Percentiles rank a stretch among this genome's conserved stretches.
phyloP scores from a whole-genome alignment of 2,329 filamentous ascomycete species.

The Aureobasidium pullulans region DNA sequence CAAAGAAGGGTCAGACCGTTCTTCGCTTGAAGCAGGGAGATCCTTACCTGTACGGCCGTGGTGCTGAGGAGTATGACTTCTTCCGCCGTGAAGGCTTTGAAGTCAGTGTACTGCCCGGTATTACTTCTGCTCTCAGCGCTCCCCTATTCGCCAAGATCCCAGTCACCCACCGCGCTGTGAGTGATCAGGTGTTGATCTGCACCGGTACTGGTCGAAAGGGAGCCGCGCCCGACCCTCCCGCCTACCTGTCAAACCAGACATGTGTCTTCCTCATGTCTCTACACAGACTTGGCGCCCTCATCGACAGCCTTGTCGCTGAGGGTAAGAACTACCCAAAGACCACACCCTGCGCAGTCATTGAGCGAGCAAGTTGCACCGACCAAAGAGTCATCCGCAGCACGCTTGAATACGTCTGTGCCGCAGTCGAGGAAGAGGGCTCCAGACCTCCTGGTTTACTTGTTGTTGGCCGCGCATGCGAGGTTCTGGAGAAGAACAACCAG shows the following conservation, averaged over 20 bases:
- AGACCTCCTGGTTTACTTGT: conserved; percentile 83
- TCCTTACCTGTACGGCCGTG: conserved; percentile 90
- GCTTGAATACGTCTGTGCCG: conserved; percentile 66
- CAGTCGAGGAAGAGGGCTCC: conserved; percentile 82
- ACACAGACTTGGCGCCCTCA: conserved; percentile 69
- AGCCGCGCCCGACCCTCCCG: conserved; percentile 70
- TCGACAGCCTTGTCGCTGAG: conserved; percentile 58
- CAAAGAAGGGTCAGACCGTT: conserved; percentile 66
- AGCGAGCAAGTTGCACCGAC: conserved; percentile 88
- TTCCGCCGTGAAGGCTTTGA: conserved; percentile 66
- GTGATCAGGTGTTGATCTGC: conserved; percentile 91
- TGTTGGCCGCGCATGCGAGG: conserved; percentile 75
- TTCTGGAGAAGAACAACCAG: conserved; percentile 56
- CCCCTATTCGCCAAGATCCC: conserved; percentile 85
- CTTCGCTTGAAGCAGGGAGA: conserved; percentile 93
- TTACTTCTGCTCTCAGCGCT: conserved; percentile 80
- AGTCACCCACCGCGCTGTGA: conserved; percentile 78
- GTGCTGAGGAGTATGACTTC: conserved; percentile 84
- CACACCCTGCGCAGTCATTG: conserved; percentile 89
- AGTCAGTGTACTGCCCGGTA: conserved; percentile 69
- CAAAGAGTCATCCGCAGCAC: conserved; percentile 89
- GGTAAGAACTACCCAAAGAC: conserved; percentile 56
- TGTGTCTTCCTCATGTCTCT: conserved; percentile 94
- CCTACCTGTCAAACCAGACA: conserved; percentile 67
- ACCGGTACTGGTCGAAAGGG: conserved; percentile 93